Evolutionary conservation across 768 basidiomycete genomes (phyloP).

Genomic region (Lactifluus echinatus): DNA sequence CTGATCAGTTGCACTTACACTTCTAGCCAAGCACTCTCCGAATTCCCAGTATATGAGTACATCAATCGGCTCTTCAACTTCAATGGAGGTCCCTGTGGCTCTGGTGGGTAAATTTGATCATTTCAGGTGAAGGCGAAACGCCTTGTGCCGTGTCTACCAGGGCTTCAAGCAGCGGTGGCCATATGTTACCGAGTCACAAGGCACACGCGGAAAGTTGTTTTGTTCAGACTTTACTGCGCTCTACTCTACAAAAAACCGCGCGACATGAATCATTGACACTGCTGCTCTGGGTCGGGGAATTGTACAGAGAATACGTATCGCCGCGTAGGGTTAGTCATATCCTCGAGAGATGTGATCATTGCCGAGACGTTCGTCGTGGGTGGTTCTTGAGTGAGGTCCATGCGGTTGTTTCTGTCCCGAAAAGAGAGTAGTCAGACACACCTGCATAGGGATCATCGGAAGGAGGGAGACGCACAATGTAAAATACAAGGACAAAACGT

Average conservation of each 20-base stretch:
- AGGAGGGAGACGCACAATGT: background rate
- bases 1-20: background rate
- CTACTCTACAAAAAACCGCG: background rate
- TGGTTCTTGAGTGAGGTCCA: background rate
- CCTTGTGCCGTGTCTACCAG: no score
- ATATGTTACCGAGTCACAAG: background rate
- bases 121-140: background rate
- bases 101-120: background rate
- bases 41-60: background rate
- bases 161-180: background rate
- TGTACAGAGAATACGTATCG: slow-evolving; percentile 1
- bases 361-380: background rate
- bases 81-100: background rate
- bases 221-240: background rate
- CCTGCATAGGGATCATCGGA: background rate
- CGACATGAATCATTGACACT: background rate
- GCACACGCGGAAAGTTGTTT: background rate
- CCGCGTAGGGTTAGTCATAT: background rate
- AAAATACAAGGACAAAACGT: slow-evolving; percentile 7
- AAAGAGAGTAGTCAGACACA: background rate
- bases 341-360: background rate
- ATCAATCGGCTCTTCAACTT: background rate
- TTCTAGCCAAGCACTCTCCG: background rate
- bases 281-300: background rate
- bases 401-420: slow-evolving; percentile 7